phyloP scores from a whole-genome alignment of 495 filamentous ascomycete genomes.

The Tricharina praecox region DNA sequence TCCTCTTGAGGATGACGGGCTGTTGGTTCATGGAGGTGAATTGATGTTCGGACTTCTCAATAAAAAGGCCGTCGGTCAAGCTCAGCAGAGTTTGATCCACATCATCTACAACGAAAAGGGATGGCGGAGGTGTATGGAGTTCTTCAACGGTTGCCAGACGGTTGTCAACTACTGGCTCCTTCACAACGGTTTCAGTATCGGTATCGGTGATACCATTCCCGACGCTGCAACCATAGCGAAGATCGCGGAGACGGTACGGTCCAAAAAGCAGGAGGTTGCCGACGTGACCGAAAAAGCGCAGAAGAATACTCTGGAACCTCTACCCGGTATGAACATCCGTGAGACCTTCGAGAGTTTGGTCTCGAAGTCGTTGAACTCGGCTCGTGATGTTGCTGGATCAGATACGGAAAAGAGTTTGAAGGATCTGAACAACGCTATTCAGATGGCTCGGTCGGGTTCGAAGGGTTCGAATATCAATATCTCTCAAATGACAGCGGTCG shows the following conservation, averaged over 20 bases:
- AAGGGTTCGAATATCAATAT: conserved; percentile 99
- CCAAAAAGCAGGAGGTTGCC: conserved; percentile 64
- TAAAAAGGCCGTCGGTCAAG: conserved; percentile 88
- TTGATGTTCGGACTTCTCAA: conserved; percentile 74
- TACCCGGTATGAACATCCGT: conserved; percentile 94
- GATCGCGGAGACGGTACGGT: conserved; percentile 60
- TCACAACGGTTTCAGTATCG: conserved; percentile 96
- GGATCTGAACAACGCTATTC: conserved; percentile 84
- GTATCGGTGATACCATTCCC: conserved; percentile 95
- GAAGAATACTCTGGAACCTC: conserved; percentile 64
- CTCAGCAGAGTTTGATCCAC: conserved; percentile 75
- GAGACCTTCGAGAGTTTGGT: conserved; percentile 96
- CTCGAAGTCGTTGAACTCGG: conserved; percentile 78
- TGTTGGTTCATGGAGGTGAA: conserved; percentile 73
- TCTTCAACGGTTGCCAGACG: conserved; percentile 87
- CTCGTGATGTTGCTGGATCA: conserved; percentile 91
- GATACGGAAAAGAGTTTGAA: conserved; percentile 79
- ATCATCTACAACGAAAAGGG: conserved; percentile 93
- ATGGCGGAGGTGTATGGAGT: conserved; percentile 61
- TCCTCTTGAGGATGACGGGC: conserved; percentile 60
- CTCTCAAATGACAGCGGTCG: conserved; percentile 94
- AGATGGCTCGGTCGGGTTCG: conserved; percentile 89
- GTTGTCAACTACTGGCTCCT: conserved; percentile 94
- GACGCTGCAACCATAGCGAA: conserved; percentile 63
- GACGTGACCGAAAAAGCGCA: conserved; percentile 58